Evolutionary conservation across 495 filamentous ascomycete species (phyloP).

Genomic region (Achaetomiella virescens): DNA sequence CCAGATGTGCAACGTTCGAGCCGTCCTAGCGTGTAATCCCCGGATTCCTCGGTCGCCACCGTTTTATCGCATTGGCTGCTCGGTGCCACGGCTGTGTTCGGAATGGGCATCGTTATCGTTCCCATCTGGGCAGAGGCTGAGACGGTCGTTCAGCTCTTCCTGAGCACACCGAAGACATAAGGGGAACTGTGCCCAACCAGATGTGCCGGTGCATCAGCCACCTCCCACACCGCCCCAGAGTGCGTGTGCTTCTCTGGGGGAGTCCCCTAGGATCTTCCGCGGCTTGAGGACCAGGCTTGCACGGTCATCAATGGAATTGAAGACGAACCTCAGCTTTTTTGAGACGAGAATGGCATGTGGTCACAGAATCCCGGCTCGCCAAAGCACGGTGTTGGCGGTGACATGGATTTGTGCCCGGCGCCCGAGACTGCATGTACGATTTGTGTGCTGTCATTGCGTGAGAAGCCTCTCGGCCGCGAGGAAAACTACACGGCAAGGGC

Average conservation of each 20-base stretch:
- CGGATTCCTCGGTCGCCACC: conserved; percentile 10
- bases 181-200: conserved; percentile 21
- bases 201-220: conserved; percentile 24
- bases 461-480: not conserved
- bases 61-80: not conserved
- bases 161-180: conserved; percentile 3
- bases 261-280: not conserved
- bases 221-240: conserved; percentile 29
- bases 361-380: not conserved
- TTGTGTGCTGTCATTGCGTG: conserved; percentile 3
- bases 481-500: not conserved
- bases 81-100: not conserved
- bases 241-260: conserved; percentile 2
- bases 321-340: too few species aligned
- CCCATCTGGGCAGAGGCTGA: not conserved
- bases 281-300: too few species aligned
- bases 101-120: not conserved
- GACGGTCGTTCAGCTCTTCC: not conserved
- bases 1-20: conserved; percentile 7
- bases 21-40: not conserved
- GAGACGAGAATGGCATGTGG: too few species aligned
- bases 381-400: not conserved
- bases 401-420: not conserved
- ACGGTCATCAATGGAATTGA: too few species aligned
- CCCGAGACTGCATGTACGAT: not conserved